Percentiles rank a stretch among this genome's conserved stretches.
phyloP scores from a whole-genome alignment of 176 grass and related monocot species.

The Musa troglodytarum region DNA sequence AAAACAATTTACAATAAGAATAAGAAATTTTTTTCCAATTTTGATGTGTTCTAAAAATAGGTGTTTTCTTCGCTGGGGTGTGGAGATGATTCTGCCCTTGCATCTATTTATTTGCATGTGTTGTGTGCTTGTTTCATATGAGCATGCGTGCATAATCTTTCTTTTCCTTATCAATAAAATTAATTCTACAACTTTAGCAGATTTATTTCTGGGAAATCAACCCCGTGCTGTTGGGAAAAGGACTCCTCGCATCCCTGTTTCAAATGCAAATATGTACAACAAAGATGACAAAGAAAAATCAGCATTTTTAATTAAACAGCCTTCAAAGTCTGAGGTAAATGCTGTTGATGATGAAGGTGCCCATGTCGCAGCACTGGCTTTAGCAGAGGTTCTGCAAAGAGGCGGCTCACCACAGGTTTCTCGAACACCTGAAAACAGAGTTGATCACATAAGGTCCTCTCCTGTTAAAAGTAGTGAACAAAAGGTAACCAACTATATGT shows the following conservation, averaged over 20 bases:
- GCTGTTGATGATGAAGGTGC: conserved; percentile 81
- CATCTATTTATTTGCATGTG: no score
- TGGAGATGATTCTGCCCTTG: no score
- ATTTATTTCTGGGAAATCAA: conserved; percentile 14
- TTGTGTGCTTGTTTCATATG: not conserved
- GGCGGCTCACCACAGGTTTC: conserved; percentile 81
- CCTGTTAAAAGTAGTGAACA: conserved; percentile 57
- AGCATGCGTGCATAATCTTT: not conserved
- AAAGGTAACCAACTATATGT: conserved; percentile 39
- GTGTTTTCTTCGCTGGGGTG: no score
- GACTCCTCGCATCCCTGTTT: conserved; percentile 83
- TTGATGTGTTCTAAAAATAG: no score
- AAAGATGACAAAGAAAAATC: conserved; percentile 42
- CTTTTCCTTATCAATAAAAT: not conserved
- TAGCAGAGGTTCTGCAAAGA: conserved; percentile 76
- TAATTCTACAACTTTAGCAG: conserved; percentile 6
- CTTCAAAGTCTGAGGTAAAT: conserved; percentile 39
- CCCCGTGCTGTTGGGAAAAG: conserved; percentile 87
- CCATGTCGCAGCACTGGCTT: conserved; percentile 79
- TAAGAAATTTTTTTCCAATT: no score
- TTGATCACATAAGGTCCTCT: conserved; percentile 37
- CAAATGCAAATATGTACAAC: conserved; percentile 51
- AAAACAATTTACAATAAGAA: no score
- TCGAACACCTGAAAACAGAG: conserved; percentile 51
- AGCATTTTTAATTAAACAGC: conserved; percentile 27